Evolutionary conservation across 2,329 filamentous ascomycete genomes (phyloP), one percentile per base, ranked within the genome.

Genomic region (Aspergillus pseudoterreus): DNA sequence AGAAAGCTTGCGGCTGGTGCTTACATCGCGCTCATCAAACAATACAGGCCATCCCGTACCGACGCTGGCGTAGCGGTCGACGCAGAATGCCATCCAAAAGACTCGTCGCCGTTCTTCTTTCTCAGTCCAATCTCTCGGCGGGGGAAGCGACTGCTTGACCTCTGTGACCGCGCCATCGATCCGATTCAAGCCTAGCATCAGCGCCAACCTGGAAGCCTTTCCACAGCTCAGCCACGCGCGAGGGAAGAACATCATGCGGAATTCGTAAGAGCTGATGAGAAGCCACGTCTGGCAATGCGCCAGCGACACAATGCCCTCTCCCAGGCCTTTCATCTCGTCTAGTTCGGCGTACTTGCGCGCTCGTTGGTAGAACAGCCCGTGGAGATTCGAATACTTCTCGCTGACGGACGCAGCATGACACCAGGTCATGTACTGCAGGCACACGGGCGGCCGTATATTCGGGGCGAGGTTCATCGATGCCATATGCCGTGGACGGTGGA

Each of bases 1-100:
- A 39, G 50, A 12, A 45, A 11, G 21, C 11, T 38, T n/a, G 35
- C 21, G 22, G 11, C 24, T 9, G 4, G 22, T 14, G 33, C 78
- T 71, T 62, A 84, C 82, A 68, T 99, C 94, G 66, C 82, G 83
- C 72, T 99, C 94, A 58, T 97, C 92, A 49, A 97, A 83, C 0
- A 82, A 85, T 88, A 97, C 92, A 1, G 94, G 94, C 94, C 94
- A 97, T 6, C 94, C 94, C 2, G 94, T 97, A 32, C 94, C 94
- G 51, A 96, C 94, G 63, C 91, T 96, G 5, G 91, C 89, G 71
- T 96, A 97, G 47, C 94, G 84, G 65, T 97, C 94, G 56, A 91
- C 78, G 61, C 87, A 90, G 65, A 96, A 97, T 3, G 88, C 83
- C 84, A 94, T 87, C 94, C 94, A 99, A 61, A 97, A 97, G 0